phyloP scores from a whole-genome alignment of 2,329 filamentous ascomycete genomes.

The Aciculosporium take region DNA sequence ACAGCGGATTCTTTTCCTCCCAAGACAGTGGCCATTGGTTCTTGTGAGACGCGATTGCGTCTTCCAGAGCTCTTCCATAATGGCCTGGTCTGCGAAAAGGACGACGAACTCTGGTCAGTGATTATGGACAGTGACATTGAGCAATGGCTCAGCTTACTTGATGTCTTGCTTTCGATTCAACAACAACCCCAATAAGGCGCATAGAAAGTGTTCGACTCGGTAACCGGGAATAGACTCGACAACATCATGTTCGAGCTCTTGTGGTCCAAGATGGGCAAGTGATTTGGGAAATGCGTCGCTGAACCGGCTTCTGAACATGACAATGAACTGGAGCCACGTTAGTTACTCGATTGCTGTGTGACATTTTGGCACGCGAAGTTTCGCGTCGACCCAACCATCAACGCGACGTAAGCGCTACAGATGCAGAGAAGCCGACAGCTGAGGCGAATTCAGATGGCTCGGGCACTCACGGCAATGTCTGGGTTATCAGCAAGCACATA shows the following conservation, averaged over 20 bases:
- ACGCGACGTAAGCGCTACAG: constrained; percentile 4
- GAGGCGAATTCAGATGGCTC: neutral
- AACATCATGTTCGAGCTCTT: constrained; percentile 84
- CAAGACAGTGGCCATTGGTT: constrained; percentile 79
- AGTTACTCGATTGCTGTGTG: constrained; percentile 1
- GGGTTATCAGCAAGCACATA: constrained; percentile 80
- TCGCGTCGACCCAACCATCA: constrained; percentile 32
- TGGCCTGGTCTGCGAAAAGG: constrained; percentile 71
- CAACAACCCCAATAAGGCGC: constrained; percentile 73
- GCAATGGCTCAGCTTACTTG: constrained; percentile 54
- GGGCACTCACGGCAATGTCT: constrained; percentile 70
- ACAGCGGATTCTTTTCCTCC: constrained; percentile 70
- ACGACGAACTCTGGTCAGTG: neutral
- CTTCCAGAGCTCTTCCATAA: constrained; percentile 84
- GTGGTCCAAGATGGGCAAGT: constrained; percentile 77
- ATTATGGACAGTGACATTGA: neutral
- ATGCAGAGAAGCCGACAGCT: neutral
- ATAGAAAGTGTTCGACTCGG: constrained; percentile 75
- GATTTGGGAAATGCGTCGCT: constrained; percentile 79
- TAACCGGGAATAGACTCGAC: constrained; percentile 66
- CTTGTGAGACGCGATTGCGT: constrained; percentile 74
- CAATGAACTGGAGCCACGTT: constrained; percentile 62
- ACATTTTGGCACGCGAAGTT: constrained; percentile 31
- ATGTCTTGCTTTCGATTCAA: constrained; percentile 97
- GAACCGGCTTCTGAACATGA: constrained; percentile 95